Percentiles rank a stretch among this genome's conserved stretches.
Evolutionary conservation across 75 land plant species (phyloP).

Genomic region (Cunninghamia lanceolata): DNA sequence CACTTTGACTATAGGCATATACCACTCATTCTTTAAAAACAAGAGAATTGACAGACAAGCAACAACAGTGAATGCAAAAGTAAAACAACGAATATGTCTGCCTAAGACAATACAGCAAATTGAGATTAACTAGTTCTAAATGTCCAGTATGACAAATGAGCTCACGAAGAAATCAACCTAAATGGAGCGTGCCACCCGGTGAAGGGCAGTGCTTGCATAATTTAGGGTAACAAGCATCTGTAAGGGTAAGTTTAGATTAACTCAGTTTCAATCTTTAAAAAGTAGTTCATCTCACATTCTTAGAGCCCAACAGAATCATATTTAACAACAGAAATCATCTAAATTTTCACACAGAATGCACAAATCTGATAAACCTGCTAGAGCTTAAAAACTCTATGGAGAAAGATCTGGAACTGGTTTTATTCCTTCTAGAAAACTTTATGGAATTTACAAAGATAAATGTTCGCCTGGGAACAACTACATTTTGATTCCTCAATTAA

Average conservation of each 20-base stretch:
- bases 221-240: background rate
- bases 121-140: too few relatives aligned
- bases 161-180: background rate
- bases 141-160: too few relatives aligned
- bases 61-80: background rate
- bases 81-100: background rate
- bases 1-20: background rate
- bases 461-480: too few relatives aligned
- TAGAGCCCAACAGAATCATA: background rate
- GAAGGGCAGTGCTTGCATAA: background rate
- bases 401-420: too few relatives aligned
- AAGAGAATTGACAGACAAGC: background rate
- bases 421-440: too few relatives aligned
- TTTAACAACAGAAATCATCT: too few relatives aligned
- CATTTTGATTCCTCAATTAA: too few relatives aligned
- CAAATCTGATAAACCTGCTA: too few relatives aligned
- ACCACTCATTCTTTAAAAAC: background rate
- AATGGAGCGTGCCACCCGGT: background rate
- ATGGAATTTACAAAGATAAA: too few relatives aligned
- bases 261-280: background rate
- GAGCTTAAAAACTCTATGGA: too few relatives aligned
- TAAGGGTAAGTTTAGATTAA: background rate
- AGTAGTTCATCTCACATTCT: background rate
- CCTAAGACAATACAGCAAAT: background rate
- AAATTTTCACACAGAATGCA: too few relatives aligned